Conservation (phyloP, 352 stramenopile genomes). For the Phytophthora pistaciae region DNA sequence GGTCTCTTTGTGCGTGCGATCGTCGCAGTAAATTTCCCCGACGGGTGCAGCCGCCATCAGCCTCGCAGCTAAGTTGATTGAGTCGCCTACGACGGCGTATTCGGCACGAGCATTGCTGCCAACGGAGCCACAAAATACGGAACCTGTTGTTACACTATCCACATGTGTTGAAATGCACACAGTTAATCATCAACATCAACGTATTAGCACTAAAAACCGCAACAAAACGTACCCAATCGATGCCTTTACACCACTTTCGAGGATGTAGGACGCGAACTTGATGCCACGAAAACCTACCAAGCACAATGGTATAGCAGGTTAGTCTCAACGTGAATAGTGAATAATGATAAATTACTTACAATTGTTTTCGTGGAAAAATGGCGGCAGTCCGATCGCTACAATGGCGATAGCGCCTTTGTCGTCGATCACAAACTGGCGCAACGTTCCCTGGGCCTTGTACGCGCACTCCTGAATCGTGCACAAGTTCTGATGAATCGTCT, state of each 20-base stretch:
- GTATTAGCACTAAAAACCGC: not conserved
- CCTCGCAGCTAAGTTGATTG: constrained; percentile 84
- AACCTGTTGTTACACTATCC: constrained; percentile 70
- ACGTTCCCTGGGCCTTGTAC: constrained; percentile 82
- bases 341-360: too few species aligned
- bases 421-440: constrained; percentile 90
- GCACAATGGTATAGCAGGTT: too few species aligned
- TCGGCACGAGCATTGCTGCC: constrained; percentile 75
- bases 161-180: too few species aligned
- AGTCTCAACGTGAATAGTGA: too few species aligned
- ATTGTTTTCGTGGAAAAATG: constrained; percentile 91
- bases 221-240: constrained; percentile 67
- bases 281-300: constrained; percentile 44
- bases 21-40: constrained; percentile 81
- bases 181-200: too few species aligned
- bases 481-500: constrained; percentile 66
- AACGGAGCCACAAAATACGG: constrained; percentile 80
- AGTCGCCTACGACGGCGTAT: constrained; percentile 86
- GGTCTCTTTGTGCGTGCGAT: constrained; percentile 65
- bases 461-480: constrained; percentile 79
- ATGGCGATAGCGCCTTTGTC: constrained; percentile 88
- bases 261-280: constrained; percentile 69
- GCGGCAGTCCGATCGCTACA: constrained; percentile 76
- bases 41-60: constrained; percentile 73
- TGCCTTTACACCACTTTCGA: constrained; percentile 68